Percentiles rank a stretch among this genome's conserved stretches.
These are phyloP conservation scores for Eimeria falciformis DNA, from an alignment of 169 alveolate species.

Conservation along the genomic window DNA sequence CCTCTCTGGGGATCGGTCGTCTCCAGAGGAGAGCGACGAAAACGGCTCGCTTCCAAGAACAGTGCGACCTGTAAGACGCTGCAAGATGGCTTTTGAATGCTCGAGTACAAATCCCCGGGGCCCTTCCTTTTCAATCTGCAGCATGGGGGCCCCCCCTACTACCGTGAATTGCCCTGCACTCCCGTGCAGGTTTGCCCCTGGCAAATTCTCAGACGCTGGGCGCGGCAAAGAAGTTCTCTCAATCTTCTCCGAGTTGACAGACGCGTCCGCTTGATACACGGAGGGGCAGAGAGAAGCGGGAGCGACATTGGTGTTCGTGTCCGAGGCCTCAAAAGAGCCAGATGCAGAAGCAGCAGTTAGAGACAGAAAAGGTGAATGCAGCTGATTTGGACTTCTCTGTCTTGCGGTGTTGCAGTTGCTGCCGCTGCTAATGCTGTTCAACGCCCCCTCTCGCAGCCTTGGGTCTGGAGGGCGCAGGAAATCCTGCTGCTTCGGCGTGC, in stretches of 20 bases:
- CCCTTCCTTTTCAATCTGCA: constrained; percentile 44
- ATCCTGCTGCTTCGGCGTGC: background rate
- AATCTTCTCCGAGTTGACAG: background rate
- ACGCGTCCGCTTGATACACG: background rate
- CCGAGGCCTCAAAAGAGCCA: background rate
- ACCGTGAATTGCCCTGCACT: background rate
- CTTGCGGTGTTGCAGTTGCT: background rate
- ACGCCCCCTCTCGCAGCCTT: no score
- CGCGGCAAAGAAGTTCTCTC: background rate
- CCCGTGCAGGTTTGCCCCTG: background rate
- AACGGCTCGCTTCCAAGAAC: constrained; percentile 9
- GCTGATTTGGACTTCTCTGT: background rate
- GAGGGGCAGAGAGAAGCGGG: background rate
- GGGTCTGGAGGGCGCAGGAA: background rate
- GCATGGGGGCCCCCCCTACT: constrained; percentile 43
- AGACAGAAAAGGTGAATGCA: no score
- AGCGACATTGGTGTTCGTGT: background rate
- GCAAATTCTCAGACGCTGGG: background rate
- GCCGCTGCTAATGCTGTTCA: constrained; percentile 33
- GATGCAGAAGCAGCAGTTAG: background rate
- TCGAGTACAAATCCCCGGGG: constrained; percentile 1
- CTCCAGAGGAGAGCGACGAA: background rate
- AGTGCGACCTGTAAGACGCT: background rate
- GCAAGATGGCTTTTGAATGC: background rate
- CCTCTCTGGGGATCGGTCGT: background rate